Evolutionary conservation across 2,329 filamentous ascomycete species (phyloP).

Genomic region (Fusarium temperatum): DNA sequence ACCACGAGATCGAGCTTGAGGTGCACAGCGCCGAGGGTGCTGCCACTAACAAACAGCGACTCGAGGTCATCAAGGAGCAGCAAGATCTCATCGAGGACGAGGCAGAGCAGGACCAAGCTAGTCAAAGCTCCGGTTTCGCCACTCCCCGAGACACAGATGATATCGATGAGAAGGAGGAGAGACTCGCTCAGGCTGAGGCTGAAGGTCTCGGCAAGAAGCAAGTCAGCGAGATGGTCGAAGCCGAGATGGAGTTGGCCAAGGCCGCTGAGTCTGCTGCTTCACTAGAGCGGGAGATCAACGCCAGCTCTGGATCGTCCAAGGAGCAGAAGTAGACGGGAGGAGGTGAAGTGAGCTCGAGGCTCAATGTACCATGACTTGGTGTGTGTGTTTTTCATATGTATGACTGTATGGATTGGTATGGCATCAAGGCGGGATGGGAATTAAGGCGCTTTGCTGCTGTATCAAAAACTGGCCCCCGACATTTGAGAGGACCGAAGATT

Average conservation of each 20-base stretch:
- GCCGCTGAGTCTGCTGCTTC: constrained; percentile 38
- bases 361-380: constrained; percentile 39
- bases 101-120: constrained; percentile 87
- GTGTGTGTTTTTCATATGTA: constrained; percentile 46
- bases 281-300: constrained; percentile 40
- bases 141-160: constrained; percentile 87
- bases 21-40: constrained; percentile 96
- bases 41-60: constrained; percentile 97
- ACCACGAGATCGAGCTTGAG: constrained; percentile 99
- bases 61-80: constrained; percentile 98
- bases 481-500: constrained; percentile 28
- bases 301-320: constrained; percentile 40
- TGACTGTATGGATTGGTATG: constrained; percentile 43
- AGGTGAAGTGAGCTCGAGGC: not conserved
- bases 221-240: constrained; percentile 63
- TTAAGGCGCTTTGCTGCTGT: constrained; percentile 41
- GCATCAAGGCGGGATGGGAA: constrained; percentile 36
- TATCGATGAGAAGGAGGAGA: constrained; percentile 93
- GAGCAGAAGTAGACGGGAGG: constrained; percentile 47
- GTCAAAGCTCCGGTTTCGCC: constrained; percentile 76
- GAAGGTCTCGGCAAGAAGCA: constrained; percentile 58
- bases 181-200: constrained; percentile 61
- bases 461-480: constrained; percentile 35
- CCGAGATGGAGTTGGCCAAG: constrained; percentile 59
- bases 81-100: constrained; percentile 98